phyloP scores from a whole-genome alignment of 2,329 filamentous ascomycete genomes.

The Chaetomiaceae sp. region DNA sequence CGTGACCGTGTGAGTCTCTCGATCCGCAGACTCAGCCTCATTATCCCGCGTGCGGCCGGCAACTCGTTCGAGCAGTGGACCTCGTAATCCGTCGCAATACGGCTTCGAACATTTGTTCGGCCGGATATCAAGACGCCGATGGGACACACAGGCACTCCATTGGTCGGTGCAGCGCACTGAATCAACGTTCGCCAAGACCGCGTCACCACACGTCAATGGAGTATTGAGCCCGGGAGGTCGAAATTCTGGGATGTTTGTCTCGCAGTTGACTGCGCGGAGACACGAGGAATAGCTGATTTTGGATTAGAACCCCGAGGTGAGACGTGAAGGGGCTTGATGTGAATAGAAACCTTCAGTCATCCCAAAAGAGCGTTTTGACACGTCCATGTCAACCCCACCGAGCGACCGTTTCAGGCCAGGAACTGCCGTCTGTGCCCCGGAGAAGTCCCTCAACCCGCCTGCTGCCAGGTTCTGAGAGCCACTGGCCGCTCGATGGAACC shows the following conservation, averaged over 20 bases:
- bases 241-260: conserved; percentile 3
- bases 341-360: background rate
- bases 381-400: background rate
- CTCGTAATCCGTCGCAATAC: background rate
- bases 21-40: background rate
- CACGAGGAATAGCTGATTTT: background rate
- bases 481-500: background rate
- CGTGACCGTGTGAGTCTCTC: no score
- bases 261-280: background rate
- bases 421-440: background rate
- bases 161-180: no score
- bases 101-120: background rate
- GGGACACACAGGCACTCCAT: background rate
- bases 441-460: background rate
- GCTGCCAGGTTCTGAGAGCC: background rate
- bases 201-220: background rate
- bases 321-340: no score
- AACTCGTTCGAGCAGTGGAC: background rate
- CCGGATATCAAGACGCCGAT: conserved; percentile 5
- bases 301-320: background rate
- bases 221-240: conserved; percentile 3
- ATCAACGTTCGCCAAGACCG: background rate
- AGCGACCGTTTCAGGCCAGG: background rate
- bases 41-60: background rate
- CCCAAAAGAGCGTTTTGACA: background rate